Conservation (phyloP, 345 rosid genomes). For the Eucalyptus coolabah region DNA sequence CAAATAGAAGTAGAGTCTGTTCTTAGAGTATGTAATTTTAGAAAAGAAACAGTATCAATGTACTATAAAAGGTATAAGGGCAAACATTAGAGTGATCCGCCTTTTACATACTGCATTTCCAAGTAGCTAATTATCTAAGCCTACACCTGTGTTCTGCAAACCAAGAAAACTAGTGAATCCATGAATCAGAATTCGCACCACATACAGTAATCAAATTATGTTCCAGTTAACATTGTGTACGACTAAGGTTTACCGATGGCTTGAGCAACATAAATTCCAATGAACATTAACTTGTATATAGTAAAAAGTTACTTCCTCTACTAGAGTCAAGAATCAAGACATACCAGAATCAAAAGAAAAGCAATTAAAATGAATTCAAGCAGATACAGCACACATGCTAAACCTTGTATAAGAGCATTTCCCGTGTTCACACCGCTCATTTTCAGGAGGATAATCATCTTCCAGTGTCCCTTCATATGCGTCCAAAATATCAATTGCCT, state of each 20-base stretch:
- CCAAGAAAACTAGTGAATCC: not conserved
- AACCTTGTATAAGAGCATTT: constrained; percentile 99
- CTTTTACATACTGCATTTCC: not conserved
- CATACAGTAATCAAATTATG: not conserved
- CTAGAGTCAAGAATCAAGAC: not conserved
- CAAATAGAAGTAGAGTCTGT: not conserved
- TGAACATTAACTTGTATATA: not conserved
- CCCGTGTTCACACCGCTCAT: constrained; percentile 92
- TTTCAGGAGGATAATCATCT: constrained; percentile 97
- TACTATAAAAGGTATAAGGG: not conserved
- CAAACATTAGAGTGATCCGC: not conserved
- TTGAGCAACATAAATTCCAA: not conserved
- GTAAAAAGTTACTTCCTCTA: not conserved
- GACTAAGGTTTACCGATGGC: not conserved
- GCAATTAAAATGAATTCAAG: not conserved
- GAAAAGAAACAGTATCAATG: not conserved
- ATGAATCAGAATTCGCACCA: not conserved
- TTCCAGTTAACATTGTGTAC: not conserved
- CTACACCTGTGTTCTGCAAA: not conserved
- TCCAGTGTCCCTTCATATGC: constrained; percentile 99
- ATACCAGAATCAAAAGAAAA: not conserved
- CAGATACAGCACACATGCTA: not conserved
- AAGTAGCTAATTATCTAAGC: not conserved
- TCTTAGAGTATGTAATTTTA: not conserved
- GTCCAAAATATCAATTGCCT: constrained; percentile 97